Conservation (phyloP, 2,329 filamentous ascomycete species). For the Claviceps quebecensis region DNA sequence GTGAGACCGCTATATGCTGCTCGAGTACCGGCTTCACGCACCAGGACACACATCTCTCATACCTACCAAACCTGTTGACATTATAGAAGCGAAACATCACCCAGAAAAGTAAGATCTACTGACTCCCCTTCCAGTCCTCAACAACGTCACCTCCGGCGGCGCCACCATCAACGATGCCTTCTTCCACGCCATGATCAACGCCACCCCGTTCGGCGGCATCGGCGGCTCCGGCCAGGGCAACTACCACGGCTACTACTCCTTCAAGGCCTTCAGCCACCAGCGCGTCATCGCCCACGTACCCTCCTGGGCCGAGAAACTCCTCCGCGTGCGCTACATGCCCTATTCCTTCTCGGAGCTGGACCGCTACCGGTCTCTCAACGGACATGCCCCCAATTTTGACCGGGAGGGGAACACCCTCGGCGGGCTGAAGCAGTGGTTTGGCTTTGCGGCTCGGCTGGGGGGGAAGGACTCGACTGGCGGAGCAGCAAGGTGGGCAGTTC, state of each 20-base stretch:
- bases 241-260: constrained; percentile 35
- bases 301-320: constrained; percentile 29
- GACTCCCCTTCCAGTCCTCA: constrained; percentile 15
- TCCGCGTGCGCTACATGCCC: constrained; percentile 56
- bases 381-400: constrained; percentile 44
- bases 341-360: constrained; percentile 34
- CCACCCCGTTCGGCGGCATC: constrained; percentile 34
- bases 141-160: constrained; percentile 30
- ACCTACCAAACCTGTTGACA: too few relatives aligned
- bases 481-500: too few relatives aligned
- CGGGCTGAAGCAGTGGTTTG: constrained; percentile 40
- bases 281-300: constrained; percentile 24
- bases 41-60: too few relatives aligned
- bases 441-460: constrained; percentile 37
- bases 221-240: constrained; percentile 32
- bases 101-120: too few relatives aligned
- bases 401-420: constrained; percentile 39
- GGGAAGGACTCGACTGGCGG: constrained; percentile 30
- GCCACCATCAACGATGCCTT: constrained; percentile 36
- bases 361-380: constrained; percentile 28
- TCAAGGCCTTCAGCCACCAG: constrained; percentile 28
- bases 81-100: too few relatives aligned
- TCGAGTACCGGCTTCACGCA: too few relatives aligned
- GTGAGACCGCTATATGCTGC: too few relatives aligned
- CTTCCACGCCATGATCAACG: constrained; percentile 27